Conservation (phyloP, 495 filamentous ascomycete species). For the Darksidea phi region DNA sequence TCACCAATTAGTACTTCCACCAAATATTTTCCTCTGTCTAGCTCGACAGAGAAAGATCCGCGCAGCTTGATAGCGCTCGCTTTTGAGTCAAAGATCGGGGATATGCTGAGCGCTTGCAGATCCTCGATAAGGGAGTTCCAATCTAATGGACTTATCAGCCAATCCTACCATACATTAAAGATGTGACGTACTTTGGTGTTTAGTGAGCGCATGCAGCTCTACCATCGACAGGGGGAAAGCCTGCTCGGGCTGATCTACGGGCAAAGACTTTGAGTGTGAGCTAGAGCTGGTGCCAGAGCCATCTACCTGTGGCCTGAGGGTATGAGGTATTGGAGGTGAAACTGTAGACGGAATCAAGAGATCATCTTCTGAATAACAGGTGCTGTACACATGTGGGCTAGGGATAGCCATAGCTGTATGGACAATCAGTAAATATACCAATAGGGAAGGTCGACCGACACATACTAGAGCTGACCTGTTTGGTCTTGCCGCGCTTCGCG, state of each 20-base stretch:
- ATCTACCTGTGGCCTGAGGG: neutral
- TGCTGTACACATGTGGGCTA: neutral
- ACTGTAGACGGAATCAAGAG: no score
- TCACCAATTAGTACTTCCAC: neutral
- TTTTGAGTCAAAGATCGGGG: neutral
- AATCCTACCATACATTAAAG: neutral
- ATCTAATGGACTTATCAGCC: neutral
- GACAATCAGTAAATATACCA: neutral
- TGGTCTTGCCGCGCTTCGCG: conserved; percentile 3
- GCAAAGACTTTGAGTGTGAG: neutral
- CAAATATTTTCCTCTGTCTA: neutral
- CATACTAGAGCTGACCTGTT: neutral
- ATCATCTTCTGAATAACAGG: no score
- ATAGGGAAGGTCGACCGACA: no score
- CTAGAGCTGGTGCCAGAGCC: neutral
- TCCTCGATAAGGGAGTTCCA: neutral
- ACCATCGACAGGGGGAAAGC: neutral
- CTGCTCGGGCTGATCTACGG: neutral
- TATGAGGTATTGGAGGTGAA: no score
- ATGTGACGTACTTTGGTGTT: conserved; percentile 4
- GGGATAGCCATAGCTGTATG: neutral
- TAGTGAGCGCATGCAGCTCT: neutral
- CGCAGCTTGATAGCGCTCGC: conserved; percentile 1
- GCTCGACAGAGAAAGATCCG: neutral
- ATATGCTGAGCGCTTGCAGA: neutral